Base-by-base conservation (phyloP, 192 early-diverging fungal species). In the Mycoemilia scoparia region DNA sequence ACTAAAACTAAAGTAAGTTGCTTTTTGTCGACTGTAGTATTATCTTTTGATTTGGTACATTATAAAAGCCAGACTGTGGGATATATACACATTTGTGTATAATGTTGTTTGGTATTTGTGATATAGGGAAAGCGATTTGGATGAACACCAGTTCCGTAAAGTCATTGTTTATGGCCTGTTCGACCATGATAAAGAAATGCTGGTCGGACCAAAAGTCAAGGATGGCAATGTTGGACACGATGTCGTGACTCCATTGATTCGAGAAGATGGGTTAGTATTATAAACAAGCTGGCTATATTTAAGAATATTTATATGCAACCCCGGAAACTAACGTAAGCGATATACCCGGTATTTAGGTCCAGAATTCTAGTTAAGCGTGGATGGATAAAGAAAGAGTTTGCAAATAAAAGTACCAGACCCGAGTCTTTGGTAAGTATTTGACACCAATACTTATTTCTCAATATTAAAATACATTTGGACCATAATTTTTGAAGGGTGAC, bases 311-410 rank as follows among this genome's bases (percentile, higher is more conserved):
- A n/a, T n/a, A n/a, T n/a, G n/a, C n/a, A n/a, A n/a, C n/a, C n/a
- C n/a, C n/a, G n/a, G n/a, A n/a, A n/a, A n/a, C n/a, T n/a, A n/a
- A n/a, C n/a, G n/a, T n/a, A n/a, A n/a, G n/a, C n/a, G n/a, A n/a
- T n/a, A n/a, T n/a, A n/a, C n/a, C n/a, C n/a, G n/a, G n/a, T n/a
- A 42, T 12, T 43, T 70, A 50, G 63, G 40, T 68, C 70, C 9
- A 70, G 68, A 10, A 67, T 89, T 7, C 57, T 93, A 23, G 71
- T 93, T 10, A 79, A 84, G 47, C 72, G 89, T 21, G 89, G 89
- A 7, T 93, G 89, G 86, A 77, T 93, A 13, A 64, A 75, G 8
- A 60, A 69, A 13, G 74, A 75, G 4, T 74, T 79, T 32, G 60
- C 61, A 15, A 70, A 74, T 9, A 69, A 62, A 17, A 39, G 44